Conservation (phyloP, 2,329 filamentous ascomycete species). For the Claviceps cyperi region DNA sequence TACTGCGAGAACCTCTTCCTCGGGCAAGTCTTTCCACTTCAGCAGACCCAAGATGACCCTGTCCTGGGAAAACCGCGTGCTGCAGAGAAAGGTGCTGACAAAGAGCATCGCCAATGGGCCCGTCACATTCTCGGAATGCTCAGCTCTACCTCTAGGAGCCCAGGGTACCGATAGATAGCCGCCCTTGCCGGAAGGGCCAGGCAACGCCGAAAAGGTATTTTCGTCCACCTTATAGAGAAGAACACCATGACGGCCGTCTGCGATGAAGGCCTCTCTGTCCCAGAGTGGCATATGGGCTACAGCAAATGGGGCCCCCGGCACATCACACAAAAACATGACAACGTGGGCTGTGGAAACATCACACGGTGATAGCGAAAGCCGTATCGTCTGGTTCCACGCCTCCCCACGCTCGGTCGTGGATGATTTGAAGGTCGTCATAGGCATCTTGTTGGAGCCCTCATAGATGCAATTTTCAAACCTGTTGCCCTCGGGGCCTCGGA, state of each 20-base stretch:
- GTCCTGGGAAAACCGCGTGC: constrained; percentile 89
- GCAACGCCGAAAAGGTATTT: constrained; percentile 55
- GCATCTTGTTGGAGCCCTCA: constrained; percentile 65
- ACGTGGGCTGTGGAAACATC: constrained; percentile 76
- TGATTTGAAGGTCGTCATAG: constrained; percentile 77
- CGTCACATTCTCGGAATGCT: constrained; percentile 58
- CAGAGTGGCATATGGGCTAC: constrained; percentile 87
- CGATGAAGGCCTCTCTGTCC: constrained; percentile 79
- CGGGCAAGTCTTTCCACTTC: constrained; percentile 67
- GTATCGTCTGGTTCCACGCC: constrained; percentile 77
- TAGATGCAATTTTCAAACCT: constrained; percentile 81
- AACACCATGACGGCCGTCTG: constrained; percentile 69
- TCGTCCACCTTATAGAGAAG: constrained; percentile 88
- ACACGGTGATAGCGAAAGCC: constrained; percentile 61
- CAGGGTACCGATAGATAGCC: constrained; percentile 80
- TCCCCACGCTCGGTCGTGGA: constrained; percentile 66
- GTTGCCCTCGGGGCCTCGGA: constrained; percentile 63
- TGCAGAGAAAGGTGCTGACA: constrained; percentile 78
- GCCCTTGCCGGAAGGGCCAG: constrained; percentile 53
- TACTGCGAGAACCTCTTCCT: constrained; percentile 56
- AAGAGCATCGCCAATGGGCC: constrained; percentile 68
- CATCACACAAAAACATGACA: constrained; percentile 78
- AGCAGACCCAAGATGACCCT: constrained; percentile 70
- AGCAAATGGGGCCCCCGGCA: constrained; percentile 77
- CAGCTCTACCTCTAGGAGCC: constrained; percentile 52